Evolutionary conservation across 345 rosid genomes (phyloP).

Genomic region (Eucalyptus curtisii): DNA sequence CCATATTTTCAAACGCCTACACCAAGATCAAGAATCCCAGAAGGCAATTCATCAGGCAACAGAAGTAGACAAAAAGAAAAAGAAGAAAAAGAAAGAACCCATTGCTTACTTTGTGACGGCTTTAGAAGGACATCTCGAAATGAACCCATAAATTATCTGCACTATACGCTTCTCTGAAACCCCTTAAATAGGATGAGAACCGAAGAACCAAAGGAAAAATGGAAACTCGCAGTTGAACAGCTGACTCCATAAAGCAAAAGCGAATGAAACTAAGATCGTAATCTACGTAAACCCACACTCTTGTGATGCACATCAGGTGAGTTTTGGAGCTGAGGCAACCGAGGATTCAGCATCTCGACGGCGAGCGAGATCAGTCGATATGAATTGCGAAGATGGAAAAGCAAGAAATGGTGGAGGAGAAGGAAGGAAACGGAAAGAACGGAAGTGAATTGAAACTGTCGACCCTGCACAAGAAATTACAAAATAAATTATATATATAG

Average conservation of each 20-base stretch:
- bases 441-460: background rate
- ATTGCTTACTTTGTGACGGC: background rate
- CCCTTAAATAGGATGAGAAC: background rate
- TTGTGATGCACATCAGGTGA: background rate
- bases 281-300: background rate
- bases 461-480: background rate
- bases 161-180: background rate
- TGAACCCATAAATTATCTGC: background rate
- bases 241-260: background rate
- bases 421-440: background rate
- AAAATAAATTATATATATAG: background rate
- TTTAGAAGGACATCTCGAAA: background rate
- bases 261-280: background rate
- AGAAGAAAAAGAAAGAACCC: background rate
- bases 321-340: background rate
- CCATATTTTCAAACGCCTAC: slow-evolving; percentile 17
- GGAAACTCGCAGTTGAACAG: background rate
- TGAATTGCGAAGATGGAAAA: background rate
- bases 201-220: background rate
- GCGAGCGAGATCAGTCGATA: background rate
- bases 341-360: background rate
- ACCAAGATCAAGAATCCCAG: background rate
- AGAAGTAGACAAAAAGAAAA: background rate
- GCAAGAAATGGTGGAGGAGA: background rate
- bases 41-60: background rate